A percentile compares a stretch with the other conserved stretches of the same genome.
These are phyloP conservation scores for Fraxinus albicans DNA, from an alignment of 305 asterid genomes.

Conservation along the genomic window DNA sequence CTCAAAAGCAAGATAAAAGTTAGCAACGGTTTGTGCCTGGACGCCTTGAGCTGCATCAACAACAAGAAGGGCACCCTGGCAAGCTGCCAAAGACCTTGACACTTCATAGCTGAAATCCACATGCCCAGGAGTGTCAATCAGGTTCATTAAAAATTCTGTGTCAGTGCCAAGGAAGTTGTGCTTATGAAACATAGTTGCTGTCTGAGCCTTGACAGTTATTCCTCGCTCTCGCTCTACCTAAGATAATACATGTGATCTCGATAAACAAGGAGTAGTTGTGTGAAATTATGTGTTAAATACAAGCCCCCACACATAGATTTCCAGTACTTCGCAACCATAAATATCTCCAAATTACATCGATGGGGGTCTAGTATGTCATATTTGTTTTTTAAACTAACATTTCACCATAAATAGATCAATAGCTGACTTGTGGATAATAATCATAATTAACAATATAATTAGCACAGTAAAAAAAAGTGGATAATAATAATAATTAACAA, in stretches of 20 bases:
- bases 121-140: conserved; percentile 97
- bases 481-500: neutral
- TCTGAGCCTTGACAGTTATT: conserved; percentile 97
- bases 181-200: conserved; percentile 91
- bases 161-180: conserved; percentile 63
- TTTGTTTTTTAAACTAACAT: neutral
- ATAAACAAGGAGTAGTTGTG: conserved; percentile 14
- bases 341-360: neutral
- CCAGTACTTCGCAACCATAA: neutral
- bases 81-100: conserved; percentile 96
- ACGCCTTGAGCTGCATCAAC: conserved; percentile 99
- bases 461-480: neutral
- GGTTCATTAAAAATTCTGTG: conserved; percentile 67
- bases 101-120: conserved; percentile 98
- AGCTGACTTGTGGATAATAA: neutral
- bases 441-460: neutral
- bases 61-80: conserved; percentile 95
- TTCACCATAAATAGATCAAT: neutral
- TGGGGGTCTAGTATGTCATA: conserved; percentile 6
- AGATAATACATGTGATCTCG: conserved; percentile 25
- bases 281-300: neutral
- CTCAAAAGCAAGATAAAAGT: conserved; percentile 94
- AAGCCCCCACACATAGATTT: neutral
- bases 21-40: conserved; percentile 98
- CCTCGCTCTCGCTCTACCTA: conserved; percentile 99